These are phyloP conservation scores for Urostyla sp. DNA, from an alignment of 73 alveolate species.

Conservation along the genomic window DNA sequence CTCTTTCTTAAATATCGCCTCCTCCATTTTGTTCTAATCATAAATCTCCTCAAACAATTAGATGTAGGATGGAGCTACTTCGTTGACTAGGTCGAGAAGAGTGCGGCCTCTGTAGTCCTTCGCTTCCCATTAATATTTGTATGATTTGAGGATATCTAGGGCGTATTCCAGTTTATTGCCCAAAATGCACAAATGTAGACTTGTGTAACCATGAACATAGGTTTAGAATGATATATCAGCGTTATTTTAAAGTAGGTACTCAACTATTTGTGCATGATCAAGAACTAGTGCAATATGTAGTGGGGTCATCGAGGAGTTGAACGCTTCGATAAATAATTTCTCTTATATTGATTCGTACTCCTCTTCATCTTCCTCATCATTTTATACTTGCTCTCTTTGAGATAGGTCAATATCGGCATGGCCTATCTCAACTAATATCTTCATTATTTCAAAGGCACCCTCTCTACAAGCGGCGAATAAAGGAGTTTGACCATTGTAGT, in stretches of 20 bases:
- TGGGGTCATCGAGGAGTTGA: slow-evolving; percentile 61
- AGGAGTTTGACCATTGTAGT: slow-evolving; percentile 71
- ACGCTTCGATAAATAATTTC: slow-evolving; percentile 60
- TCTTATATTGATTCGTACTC: slow-evolving; percentile 58
- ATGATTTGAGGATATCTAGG: slow-evolving; percentile 17
- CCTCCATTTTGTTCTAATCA: neutral
- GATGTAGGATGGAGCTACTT: slow-evolving; percentile 13
- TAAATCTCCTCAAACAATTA: neutral
- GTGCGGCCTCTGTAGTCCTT: slow-evolving; percentile 49
- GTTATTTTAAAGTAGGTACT: slow-evolving; percentile 43
- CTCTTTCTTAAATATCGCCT: slow-evolving; percentile 5
- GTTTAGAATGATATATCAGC: slow-evolving; percentile 54
- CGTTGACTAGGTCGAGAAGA: slow-evolving; percentile 33
- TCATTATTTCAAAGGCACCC: slow-evolving; percentile 47
- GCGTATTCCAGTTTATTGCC: slow-evolving; percentile 51
- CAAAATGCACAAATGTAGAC: slow-evolving; percentile 64
- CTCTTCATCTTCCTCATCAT: slow-evolving; percentile 57
- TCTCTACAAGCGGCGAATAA: slow-evolving; percentile 69
- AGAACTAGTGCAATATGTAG: slow-evolving; percentile 63
- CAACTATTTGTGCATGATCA: slow-evolving; percentile 47
- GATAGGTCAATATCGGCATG: slow-evolving; percentile 34
- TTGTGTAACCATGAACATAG: slow-evolving; percentile 58
- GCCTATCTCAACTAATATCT: slow-evolving; percentile 40
- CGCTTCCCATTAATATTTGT: slow-evolving; percentile 18
- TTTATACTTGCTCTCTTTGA: slow-evolving; percentile 22